Evolutionary conservation across 768 basidiomycete genomes (phyloP), one percentile per base, ranked within the genome.

Genomic region (Suillus discolor): DNA sequence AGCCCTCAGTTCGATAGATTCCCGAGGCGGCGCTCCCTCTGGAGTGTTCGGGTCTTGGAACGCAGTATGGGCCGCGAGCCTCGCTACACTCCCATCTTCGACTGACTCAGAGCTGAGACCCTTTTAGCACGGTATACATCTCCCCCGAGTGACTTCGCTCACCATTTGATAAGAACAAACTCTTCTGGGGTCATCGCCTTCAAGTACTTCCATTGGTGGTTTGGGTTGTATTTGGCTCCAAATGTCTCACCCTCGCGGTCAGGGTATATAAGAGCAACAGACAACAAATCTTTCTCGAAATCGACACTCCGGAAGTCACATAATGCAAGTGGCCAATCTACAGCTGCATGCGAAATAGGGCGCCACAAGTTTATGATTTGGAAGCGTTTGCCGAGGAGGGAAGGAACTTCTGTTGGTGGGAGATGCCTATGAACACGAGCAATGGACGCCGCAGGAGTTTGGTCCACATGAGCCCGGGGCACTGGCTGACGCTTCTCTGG

Each of bases 281-380:
- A 70, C 0, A 79, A 54, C 15, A 85, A 69, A 65, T 85, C 83
- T 31, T 72, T 73, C 62, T 73, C 66, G 1, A 65, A 57, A 66
- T 84, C 76, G 8, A 85, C 73, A 63, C 76, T 80, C 15, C 79
- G 76, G 70, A 74, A 84, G 73, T 86, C 85, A 69, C 83, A 83
- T 0, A 83, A 74, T 13, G 80, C 79, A 44, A 86, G 78, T 6
- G 84, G 84, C 75, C 78, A 83, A 65, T 85, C 85, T n/a, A 72
- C 70, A 3, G 83, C 83, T 2, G 78, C 68, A 65, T 82, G 73
- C 20, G 75, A 69, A 69, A 86, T 83, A 1, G 85, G 85, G 25
- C 85, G 79, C 85, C 85, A 86, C 64, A 86, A 72, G 71, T 85
- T 85, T 66, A 86, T 79, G 67, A 86, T 82, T 68, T 85, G 83